These are phyloP conservation scores for Ogataea nakhonphanomensis DNA, from an alignment of 805 yeast species.

Conservation along the genomic window DNA sequence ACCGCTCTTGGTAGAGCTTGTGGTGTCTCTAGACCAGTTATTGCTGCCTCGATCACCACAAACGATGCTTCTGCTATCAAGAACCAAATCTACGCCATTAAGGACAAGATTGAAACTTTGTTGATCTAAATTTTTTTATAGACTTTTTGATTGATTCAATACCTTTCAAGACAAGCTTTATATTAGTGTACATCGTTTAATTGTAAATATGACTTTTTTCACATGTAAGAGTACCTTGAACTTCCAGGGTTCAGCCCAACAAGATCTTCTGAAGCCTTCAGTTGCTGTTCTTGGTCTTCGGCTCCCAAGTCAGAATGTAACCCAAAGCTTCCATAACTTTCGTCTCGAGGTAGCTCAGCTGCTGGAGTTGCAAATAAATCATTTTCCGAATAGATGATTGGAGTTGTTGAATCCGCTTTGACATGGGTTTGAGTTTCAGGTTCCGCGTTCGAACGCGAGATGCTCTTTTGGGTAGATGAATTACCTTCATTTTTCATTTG, in stretches of 20 bases:
- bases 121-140: slow-evolving; percentile 55
- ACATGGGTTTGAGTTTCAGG: slow-evolving; percentile 9
- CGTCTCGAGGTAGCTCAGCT: slow-evolving; percentile 9
- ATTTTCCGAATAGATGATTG: slow-evolving; percentile 12
- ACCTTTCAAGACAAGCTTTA: background rate
- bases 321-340: slow-evolving; percentile 12
- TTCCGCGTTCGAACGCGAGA: slow-evolving; percentile 1
- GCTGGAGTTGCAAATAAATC: slow-evolving; percentile 8
- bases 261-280: slow-evolving; percentile 10
- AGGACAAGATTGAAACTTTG: slow-evolving; percentile 98
- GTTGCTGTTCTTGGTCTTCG: slow-evolving; percentile 13
- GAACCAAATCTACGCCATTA: slow-evolving; percentile 94
- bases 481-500: slow-evolving; percentile 5
- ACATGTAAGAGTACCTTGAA: slow-evolving; percentile 10
- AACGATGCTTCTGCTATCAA: slow-evolving; percentile 97
- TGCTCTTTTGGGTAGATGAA: background rate
- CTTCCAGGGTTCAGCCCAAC: background rate
- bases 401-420: slow-evolving; percentile 21
- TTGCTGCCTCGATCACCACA: slow-evolving; percentile 97
- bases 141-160: background rate
- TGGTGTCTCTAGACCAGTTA: slow-evolving; percentile 99
- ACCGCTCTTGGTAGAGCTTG: slow-evolving; percentile 99
- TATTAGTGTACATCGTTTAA: slow-evolving; percentile 3
- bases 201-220: background rate
- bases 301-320: slow-evolving; percentile 14